These are phyloP conservation scores for Psidium guajava DNA, from an alignment of 345 rosid species.

Conservation along the genomic window DNA sequence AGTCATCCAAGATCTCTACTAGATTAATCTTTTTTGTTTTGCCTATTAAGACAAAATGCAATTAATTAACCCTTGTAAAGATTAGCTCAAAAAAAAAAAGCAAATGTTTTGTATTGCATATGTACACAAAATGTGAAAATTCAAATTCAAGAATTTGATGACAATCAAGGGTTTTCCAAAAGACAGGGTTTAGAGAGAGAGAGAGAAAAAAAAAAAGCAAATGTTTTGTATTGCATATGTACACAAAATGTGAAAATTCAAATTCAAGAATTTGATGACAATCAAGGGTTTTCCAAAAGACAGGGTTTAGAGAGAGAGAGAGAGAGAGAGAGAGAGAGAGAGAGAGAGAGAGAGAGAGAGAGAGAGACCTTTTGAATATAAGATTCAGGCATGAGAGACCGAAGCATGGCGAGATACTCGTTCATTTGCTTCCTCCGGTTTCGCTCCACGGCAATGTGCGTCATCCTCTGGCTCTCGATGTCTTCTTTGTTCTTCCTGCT, in stretches of 20 bases:
- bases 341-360: background rate
- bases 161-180: background rate
- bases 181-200: background rate
- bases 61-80: background rate
- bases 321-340: slow-evolving; percentile 8
- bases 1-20: background rate
- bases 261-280: background rate
- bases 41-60: background rate
- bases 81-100: background rate
- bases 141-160: background rate
- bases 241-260: background rate
- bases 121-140: background rate
- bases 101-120: background rate
- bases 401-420: slow-evolving; percentile 65
- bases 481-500: slow-evolving; percentile 68
- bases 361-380: slow-evolving; percentile 69
- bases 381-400: slow-evolving; percentile 80
- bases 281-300: background rate
- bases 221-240: background rate
- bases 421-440: slow-evolving; percentile 92
- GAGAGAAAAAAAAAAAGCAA: slow-evolving; percentile 5
- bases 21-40: background rate
- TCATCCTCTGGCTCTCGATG: slow-evolving; percentile 84
- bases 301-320: background rate
- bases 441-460: slow-evolving; percentile 98